A percentile compares a stretch with the other conserved stretches of the same genome.
These are phyloP conservation scores for Cyclocybe aegerita DNA, from an alignment of 768 basidiomycete species.

Conservation along the genomic window DNA sequence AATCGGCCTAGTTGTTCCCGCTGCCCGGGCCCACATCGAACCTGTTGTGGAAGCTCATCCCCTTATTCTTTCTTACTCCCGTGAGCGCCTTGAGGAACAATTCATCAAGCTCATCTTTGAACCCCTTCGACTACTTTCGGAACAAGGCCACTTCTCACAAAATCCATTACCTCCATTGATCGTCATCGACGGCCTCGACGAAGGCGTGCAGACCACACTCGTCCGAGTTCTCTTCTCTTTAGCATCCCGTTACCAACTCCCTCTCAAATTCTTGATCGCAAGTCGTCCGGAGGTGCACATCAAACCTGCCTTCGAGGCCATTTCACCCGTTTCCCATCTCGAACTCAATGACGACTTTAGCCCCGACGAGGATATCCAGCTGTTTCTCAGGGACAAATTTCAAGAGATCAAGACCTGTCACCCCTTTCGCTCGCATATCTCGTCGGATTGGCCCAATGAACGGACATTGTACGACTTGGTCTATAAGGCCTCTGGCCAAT, in stretches of 20 bases:
- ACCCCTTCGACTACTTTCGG: too few relatives aligned
- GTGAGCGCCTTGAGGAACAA: neutral
- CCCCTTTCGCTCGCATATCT: constrained; percentile 3
- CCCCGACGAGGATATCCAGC: constrained; percentile 11
- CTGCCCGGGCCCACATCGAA: neutral
- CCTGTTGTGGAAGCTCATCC: neutral
- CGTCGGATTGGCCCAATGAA: constrained; percentile 13
- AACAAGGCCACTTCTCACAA: too few relatives aligned
- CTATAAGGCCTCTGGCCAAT: constrained; percentile 16
- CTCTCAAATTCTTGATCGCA: constrained; percentile 8
- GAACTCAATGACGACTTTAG: constrained; percentile 11
- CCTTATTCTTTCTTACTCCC: neutral
- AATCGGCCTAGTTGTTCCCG: neutral
- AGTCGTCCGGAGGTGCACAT: constrained; percentile 13
- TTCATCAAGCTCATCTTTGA: too few relatives aligned
- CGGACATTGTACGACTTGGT: constrained; percentile 7
- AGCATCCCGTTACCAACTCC: neutral
- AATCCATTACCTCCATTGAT: too few relatives aligned
- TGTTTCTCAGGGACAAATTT: constrained; percentile 8
- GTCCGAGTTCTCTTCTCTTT: too few relatives aligned
- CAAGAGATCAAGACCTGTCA: constrained; percentile 8
- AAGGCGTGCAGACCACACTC: too few relatives aligned
- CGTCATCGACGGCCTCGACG: too few relatives aligned
- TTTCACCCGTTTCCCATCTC: neutral
- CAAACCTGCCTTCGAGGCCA: constrained; percentile 1